Evolutionary conservation across 805 yeast species (phyloP).

Genomic region (Candida suzukii): DNA sequence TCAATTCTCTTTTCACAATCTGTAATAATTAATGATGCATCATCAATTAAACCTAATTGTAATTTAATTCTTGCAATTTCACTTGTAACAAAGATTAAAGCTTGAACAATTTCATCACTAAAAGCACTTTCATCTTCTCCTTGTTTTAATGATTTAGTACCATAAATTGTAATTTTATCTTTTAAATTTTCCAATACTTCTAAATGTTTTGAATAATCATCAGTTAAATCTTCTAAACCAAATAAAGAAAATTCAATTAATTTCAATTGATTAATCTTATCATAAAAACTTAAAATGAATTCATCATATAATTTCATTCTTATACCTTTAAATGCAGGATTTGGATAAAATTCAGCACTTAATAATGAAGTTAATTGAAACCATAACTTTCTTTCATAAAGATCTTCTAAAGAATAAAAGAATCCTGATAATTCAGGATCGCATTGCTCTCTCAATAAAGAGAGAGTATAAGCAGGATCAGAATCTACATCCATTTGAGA

Average conservation of each 20-base stretch:
- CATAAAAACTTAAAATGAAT: conserved; percentile 60
- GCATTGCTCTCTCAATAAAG: conserved; percentile 57
- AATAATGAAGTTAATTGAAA: conserved; percentile 79
- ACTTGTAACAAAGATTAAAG: conserved; percentile 49
- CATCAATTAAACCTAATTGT: conserved; percentile 40
- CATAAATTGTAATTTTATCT: conserved; percentile 36
- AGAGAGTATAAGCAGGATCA: conserved; percentile 42
- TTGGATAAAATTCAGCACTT: conserved; percentile 48
- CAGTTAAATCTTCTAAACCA: conserved; percentile 36
- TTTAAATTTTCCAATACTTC: conserved; percentile 38
- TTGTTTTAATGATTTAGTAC: conserved; percentile 18
- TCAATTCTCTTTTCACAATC: conserved; percentile 53
- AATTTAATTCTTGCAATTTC: conserved; percentile 73
- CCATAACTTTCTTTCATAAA: conserved; percentile 88
- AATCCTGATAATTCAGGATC: conserved; percentile 56
- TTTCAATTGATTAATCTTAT: conserved; percentile 71
- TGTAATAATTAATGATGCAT: conserved; percentile 65
- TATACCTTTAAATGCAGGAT: conserved; percentile 43
- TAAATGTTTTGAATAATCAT: conserved; percentile 41
- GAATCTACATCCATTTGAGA: conserved; percentile 13
- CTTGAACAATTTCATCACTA: conserved; percentile 35
- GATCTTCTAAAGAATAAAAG: conserved; percentile 71
- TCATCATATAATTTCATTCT: conserved; percentile 63
- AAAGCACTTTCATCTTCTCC: conserved; percentile 23
- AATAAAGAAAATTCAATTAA: conserved; percentile 66